A percentile compares a stretch with the other conserved stretches of the same genome.
These are phyloP conservation scores for Exophiala sp. DNA, from an alignment of 2,329 filamentous ascomycete genomes.

Conservation along the genomic window DNA sequence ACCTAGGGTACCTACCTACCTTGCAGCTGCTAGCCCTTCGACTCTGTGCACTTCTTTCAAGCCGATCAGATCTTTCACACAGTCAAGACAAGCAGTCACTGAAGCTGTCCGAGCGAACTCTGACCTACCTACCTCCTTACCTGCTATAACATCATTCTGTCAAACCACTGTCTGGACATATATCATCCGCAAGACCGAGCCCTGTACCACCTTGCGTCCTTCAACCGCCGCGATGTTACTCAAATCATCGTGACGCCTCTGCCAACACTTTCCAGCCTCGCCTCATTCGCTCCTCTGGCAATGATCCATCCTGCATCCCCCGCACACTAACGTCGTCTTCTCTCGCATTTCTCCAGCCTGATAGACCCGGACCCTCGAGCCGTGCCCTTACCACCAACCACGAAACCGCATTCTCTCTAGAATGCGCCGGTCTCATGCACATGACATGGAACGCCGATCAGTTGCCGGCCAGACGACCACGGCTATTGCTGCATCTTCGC, in stretches of 20 bases:
- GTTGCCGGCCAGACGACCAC: neutral
- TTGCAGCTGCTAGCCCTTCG: too few relatives aligned
- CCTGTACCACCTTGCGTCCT: neutral
- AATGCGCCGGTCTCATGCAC: neutral
- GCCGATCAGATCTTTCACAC: too few relatives aligned
- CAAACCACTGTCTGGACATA: neutral
- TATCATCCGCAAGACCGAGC: neutral
- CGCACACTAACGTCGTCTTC: neutral
- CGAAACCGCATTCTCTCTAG: neutral
- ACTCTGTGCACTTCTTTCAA: too few relatives aligned
- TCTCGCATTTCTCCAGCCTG: neutral
- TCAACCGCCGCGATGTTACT: conserved; percentile 16
- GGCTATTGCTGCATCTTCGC: neutral
- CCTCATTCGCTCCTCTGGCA: conserved; percentile 12
- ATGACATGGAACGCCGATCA: conserved; percentile 4
- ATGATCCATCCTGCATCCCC: conserved; percentile 1
- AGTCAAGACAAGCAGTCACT: too few relatives aligned
- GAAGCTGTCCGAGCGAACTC: neutral
- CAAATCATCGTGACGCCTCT: conserved; percentile 1
- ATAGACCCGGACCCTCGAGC: neutral
- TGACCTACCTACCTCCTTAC: neutral
- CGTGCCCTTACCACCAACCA: neutral
- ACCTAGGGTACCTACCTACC: too few relatives aligned
- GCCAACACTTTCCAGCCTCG: conserved; percentile 1
- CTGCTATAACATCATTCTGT: neutral